Percentiles rank a stretch among this genome's conserved stretches.
Evolutionary conservation across 2,329 filamentous ascomycete species (phyloP).

Genomic region (Alternaria sp.): DNA sequence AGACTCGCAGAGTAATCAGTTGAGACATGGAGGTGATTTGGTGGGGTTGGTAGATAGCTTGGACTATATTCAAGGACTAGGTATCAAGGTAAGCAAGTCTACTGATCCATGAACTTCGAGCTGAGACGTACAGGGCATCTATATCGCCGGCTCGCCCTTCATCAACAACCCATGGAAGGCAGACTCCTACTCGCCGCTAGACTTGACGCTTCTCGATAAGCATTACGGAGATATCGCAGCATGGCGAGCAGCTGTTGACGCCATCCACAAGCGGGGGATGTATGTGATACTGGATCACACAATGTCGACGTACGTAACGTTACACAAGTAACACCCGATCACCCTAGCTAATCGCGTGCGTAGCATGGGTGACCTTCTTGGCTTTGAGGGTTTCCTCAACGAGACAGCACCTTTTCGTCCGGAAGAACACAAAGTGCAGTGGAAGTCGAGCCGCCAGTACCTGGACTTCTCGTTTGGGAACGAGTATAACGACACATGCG

Average conservation of each 20-base stretch:
- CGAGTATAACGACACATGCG: neutral
- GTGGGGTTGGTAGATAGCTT: neutral
- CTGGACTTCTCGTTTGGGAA: neutral
- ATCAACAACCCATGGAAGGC: slow-evolving; percentile 70
- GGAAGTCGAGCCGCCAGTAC: neutral
- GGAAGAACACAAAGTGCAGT: neutral
- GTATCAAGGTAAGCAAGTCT: neutral
- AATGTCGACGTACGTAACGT: slow-evolving; percentile 58
- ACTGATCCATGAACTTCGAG: slow-evolving; percentile 25
- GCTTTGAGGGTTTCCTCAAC: neutral
- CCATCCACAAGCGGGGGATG: slow-evolving; percentile 68
- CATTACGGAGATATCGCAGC: slow-evolving; percentile 66
- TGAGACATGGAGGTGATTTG: slow-evolving; percentile 43
- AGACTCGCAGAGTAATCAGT: slow-evolving; percentile 65
- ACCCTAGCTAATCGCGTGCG: neutral
- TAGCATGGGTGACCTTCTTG: neutral
- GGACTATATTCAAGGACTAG: neutral
- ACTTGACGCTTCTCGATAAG: slow-evolving; percentile 67
- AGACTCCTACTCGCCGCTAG: slow-evolving; percentile 65
- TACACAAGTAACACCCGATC: neutral
- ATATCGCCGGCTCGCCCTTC: slow-evolving; percentile 68
- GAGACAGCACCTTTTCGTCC: neutral
- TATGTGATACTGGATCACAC: slow-evolving; percentile 72
- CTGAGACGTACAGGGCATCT: slow-evolving; percentile 66
- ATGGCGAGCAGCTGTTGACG: slow-evolving; percentile 64